Evolutionary conservation across 345 rosid species (phyloP).

Genomic region (Carallia brachiata): DNA sequence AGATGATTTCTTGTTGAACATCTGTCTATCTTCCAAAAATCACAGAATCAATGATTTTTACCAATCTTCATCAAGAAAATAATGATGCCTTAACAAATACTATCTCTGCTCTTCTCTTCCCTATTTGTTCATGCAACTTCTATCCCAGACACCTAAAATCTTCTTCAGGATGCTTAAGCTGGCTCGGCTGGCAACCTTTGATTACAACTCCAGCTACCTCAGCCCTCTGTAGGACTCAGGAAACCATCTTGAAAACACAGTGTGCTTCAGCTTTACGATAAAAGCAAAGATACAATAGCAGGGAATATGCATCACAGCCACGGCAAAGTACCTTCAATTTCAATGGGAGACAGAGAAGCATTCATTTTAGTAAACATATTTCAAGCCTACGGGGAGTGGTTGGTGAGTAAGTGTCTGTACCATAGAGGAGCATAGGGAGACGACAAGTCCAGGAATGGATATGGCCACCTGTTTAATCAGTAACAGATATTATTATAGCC

Average conservation of each 20-base stretch:
- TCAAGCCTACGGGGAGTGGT: neutral
- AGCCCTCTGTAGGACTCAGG: slow-evolving; percentile 51
- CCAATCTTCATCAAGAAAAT: neutral
- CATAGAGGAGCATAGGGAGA: slow-evolving; percentile 83
- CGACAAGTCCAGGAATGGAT: slow-evolving; percentile 90
- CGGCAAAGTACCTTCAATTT: slow-evolving; percentile 72
- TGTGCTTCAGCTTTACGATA: slow-evolving; percentile 67
- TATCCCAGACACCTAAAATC: neutral
- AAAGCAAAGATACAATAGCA: slow-evolving; percentile 71
- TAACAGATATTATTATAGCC: neutral
- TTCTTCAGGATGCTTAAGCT: neutral
- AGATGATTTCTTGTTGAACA: slow-evolving; percentile 14
- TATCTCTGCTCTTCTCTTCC: slow-evolving; percentile 2
- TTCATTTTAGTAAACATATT: neutral
- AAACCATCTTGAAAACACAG: slow-evolving; percentile 60
- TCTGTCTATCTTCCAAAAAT: slow-evolving; percentile 25
- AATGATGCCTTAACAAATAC: neutral
- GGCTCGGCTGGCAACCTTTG: neutral
- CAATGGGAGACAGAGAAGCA: slow-evolving; percentile 3
- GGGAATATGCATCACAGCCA: slow-evolving; percentile 81
- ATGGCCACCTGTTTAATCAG: slow-evolving; percentile 82
- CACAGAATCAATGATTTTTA: neutral
- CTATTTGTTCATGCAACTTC: neutral
- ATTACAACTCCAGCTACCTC: slow-evolving; percentile 11
- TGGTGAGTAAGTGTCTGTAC: slow-evolving; percentile 33